Evolutionary conservation across 805 yeast genomes (phyloP).

Genomic region (Candida anglica): DNA sequence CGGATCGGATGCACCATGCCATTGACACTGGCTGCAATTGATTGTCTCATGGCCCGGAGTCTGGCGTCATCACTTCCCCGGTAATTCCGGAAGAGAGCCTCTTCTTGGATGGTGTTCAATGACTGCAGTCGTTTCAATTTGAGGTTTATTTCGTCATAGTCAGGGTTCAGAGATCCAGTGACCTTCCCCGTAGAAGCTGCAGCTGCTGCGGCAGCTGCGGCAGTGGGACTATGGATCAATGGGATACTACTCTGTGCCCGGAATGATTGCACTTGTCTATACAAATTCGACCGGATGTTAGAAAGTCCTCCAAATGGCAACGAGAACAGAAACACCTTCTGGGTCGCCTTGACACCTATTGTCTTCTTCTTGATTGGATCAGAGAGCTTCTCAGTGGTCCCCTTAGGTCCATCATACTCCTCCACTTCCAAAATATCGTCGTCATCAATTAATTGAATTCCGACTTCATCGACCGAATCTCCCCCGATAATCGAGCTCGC

Average conservation of each 20-base stretch:
- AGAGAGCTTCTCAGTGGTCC: too few relatives aligned
- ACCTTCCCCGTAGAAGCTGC: too few relatives aligned
- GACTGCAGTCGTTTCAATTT: conserved; percentile 53
- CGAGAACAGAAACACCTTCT: conserved; percentile 51
- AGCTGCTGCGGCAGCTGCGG: too few relatives aligned
- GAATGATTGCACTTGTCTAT: conserved; percentile 19
- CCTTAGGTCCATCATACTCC: too few relatives aligned
- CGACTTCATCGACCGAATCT: conserved; percentile 20
- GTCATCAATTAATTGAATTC: too few relatives aligned
- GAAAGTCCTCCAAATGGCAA: conserved; percentile 53
- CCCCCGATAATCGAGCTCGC: conserved; percentile 54
- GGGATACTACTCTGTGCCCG: conserved; percentile 20
- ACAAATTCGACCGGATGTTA: conserved; percentile 21
- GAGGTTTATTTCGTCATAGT: conserved; percentile 27
- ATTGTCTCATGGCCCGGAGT: conserved; percentile 63
- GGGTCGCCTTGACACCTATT: too few relatives aligned
- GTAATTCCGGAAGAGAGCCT: conserved; percentile 47
- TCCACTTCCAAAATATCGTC: too few relatives aligned
- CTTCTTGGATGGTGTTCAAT: conserved; percentile 62
- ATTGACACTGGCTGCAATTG: conserved; percentile 49
- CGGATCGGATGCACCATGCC: conserved; percentile 33
- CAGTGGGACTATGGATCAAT: conserved; percentile 7
- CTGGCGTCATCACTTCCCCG: conserved; percentile 65
- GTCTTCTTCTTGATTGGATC: too few relatives aligned
- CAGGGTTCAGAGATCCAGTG: conserved; percentile 10